Evolutionary conservation across 2,329 filamentous ascomycete genomes (phyloP).

Genomic region (Hypoxylon sp.): DNA sequence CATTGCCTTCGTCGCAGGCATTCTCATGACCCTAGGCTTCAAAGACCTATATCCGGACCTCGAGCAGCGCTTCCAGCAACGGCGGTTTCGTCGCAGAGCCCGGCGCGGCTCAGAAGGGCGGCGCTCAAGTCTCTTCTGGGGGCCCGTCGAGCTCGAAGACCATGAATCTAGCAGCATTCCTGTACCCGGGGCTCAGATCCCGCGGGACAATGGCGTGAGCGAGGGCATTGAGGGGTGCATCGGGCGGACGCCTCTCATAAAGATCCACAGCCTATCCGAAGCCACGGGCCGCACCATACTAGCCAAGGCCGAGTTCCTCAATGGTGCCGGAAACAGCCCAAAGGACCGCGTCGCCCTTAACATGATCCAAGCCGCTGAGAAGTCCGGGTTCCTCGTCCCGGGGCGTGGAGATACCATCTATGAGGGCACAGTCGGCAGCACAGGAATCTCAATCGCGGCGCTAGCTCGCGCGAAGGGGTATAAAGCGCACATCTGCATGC

Average conservation of each 20-base stretch:
- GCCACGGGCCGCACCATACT: constrained; percentile 91
- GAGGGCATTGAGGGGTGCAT: constrained; percentile 93
- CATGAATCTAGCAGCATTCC: constrained; percentile 57
- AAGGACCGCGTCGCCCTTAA: constrained; percentile 95
- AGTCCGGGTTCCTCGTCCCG: constrained; percentile 80
- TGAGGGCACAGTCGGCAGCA: constrained; percentile 96
- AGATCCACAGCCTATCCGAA: constrained; percentile 86
- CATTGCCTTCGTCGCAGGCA: constrained; percentile 82
- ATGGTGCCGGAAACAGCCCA: constrained; percentile 92
- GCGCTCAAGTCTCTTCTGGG: constrained; percentile 63
- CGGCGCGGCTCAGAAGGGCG: constrained; percentile 46
- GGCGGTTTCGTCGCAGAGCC: constrained; percentile 51
- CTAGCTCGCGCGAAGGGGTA: constrained; percentile 91
- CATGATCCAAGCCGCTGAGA: constrained; percentile 89
- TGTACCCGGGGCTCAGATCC: constrained; percentile 42
- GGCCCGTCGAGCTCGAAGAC: constrained; percentile 70
- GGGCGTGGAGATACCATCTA: constrained; percentile 94
- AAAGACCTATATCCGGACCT: constrained; percentile 86
- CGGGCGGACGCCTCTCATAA: constrained; percentile 91
- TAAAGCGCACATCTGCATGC: constrained; percentile 96
- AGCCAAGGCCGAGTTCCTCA: constrained; percentile 96
- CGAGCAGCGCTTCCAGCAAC: constrained; percentile 72
- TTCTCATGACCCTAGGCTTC: constrained; percentile 81
- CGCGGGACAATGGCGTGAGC: constrained; percentile 63
- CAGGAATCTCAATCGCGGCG: constrained; percentile 92